Conservation (phyloP, 768 basidiomycete species). For the Leccinum olivaceopallidum region DNA sequence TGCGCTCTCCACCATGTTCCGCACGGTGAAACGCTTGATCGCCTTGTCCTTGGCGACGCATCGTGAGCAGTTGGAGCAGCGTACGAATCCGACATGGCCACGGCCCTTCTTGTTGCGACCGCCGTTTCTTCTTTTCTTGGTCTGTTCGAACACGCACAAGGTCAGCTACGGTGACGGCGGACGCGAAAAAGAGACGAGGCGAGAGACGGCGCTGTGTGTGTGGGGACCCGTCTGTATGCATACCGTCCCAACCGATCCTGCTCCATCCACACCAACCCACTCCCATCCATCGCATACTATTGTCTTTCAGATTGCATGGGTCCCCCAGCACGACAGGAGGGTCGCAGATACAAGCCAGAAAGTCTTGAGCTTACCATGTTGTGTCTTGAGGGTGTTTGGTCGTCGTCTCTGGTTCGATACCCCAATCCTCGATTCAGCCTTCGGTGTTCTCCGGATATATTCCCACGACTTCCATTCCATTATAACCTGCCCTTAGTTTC, state of each 20-base stretch:
- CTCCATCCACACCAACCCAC: slow-evolving; percentile 11
- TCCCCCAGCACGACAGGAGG: slow-evolving; percentile 2
- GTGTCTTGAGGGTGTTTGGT: slow-evolving; percentile 24
- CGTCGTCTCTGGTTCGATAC: slow-evolving; percentile 16
- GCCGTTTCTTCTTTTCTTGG: slow-evolving; percentile 98
- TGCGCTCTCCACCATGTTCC: slow-evolving; percentile 99
- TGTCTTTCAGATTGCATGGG: not conserved
- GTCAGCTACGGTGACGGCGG: slow-evolving; percentile 2
- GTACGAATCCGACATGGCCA: slow-evolving; percentile 91
- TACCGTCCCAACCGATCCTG: not conserved
- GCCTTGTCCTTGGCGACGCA: slow-evolving; percentile 99
- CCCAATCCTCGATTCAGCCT: not conserved
- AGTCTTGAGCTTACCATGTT: slow-evolving; percentile 32
- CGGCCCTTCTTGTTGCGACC: slow-evolving; percentile 99
- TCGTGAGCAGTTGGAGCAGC: slow-evolving; percentile 99
- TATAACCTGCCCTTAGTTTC: slow-evolving; percentile 30
- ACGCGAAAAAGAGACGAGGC: not conserved
- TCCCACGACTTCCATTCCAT: slow-evolving; percentile 20
- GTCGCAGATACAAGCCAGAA: not conserved
- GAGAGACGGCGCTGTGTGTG: slow-evolving; percentile 1
- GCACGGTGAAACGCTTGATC: slow-evolving; percentile 98
- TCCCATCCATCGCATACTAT: slow-evolving; percentile 10
- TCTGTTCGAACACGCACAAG: slow-evolving; percentile 46
- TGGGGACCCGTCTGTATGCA: slow-evolving; percentile 12
- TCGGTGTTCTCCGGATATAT: slow-evolving; percentile 22